Base-by-base conservation (phyloP, 176 grass and related monocot species). In the Oryza glumipatula region DNA sequence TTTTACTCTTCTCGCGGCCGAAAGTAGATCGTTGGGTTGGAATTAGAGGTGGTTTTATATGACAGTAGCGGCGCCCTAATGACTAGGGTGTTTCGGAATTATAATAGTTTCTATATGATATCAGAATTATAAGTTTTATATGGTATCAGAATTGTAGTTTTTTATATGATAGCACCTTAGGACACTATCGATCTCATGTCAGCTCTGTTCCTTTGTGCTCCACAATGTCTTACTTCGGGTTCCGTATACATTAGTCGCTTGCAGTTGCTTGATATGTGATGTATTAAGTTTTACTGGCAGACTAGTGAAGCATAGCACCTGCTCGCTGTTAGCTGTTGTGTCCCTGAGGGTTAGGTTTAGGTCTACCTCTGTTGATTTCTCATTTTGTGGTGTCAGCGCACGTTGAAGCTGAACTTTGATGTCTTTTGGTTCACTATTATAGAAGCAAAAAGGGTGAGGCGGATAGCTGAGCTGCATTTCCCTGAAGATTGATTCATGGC, bases 401-500 rank as follows among this genome's bases (percentile, higher is more conserved):
- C 9, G 9, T 44, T 44, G 43, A 44, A 44, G 43, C 43, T 44
- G 9, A 43, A 9, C 9, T 44, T 44, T 44, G 43, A 44, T 44
- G 43, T 2, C 9, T 44, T 44, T 44, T 44, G 43, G 43, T 44
- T 10, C n/a, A 5, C 72, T 70, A 19, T 68, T 76, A 39, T 72
- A 90, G 84, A 80, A 79, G 79, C 68, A 19, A 30, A 83, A 73
- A 78, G 38, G 47, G 32, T 9, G 35, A n/a, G 21, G 66, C 4
- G 6, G 5, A 48, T 14, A 32, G 22, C 61, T 49, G 35, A 75
- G 82, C 77, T 65, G 49, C 71, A 11, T 43, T 15, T 65, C 52
- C 9, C 21, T 4, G 21, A 44, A 71, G 60, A 52, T 28, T 75
- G 48, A 70, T 41, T 76, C 47, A 94, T 97, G 93, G 91, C 87